A percentile compares a stretch with the other conserved stretches of the same genome.
phyloP scores from a whole-genome alignment of 768 basidiomycete genomes.

The Auriscalpium microsporum region DNA sequence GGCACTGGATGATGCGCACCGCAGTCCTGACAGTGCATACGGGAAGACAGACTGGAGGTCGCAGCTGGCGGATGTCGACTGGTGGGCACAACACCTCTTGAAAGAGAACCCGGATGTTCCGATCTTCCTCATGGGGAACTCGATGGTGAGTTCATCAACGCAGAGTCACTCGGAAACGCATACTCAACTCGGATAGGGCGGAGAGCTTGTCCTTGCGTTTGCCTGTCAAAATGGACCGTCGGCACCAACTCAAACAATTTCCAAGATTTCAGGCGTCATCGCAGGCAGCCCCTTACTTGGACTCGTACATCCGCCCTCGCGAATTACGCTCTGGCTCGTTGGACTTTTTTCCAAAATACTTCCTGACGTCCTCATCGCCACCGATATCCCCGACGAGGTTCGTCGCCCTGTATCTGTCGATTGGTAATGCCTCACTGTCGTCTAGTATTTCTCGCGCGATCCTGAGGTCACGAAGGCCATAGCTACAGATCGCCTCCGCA shows the following conservation, averaged over 20 bases:
- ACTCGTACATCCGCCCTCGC: constrained; percentile 52
- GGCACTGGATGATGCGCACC: constrained; percentile 42
- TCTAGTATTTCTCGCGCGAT: too few relatives aligned
- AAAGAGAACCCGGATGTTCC: constrained; percentile 23
- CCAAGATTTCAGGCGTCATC: constrained; percentile 54
- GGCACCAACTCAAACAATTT: constrained; percentile 24
- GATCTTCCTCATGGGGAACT: constrained; percentile 69
- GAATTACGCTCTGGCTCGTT: constrained; percentile 43
- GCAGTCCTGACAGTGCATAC: constrained; percentile 42
- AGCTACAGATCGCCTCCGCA: too few relatives aligned
- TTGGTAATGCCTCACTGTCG: too few relatives aligned
- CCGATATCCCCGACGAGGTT: constrained; percentile 44
- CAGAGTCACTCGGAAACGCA: too few relatives aligned
- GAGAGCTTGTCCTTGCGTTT: constrained; percentile 53
- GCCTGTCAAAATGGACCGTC: constrained; percentile 29
- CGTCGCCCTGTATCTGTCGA: constrained; percentile 8
- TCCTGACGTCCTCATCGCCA: constrained; percentile 48
- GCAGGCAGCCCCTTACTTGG: constrained; percentile 57
- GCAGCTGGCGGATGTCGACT: constrained; percentile 61
- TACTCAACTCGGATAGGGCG: constrained; percentile 42
- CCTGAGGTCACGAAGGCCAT: too few relatives aligned
- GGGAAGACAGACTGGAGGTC: constrained; percentile 54
- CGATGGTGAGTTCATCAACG: constrained; percentile 45
- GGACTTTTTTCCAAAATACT: constrained; percentile 35
- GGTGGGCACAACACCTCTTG: constrained; percentile 34